phyloP scores from a whole-genome alignment of 176 grass and related monocot genomes.

The Chloris gayana region DNA sequence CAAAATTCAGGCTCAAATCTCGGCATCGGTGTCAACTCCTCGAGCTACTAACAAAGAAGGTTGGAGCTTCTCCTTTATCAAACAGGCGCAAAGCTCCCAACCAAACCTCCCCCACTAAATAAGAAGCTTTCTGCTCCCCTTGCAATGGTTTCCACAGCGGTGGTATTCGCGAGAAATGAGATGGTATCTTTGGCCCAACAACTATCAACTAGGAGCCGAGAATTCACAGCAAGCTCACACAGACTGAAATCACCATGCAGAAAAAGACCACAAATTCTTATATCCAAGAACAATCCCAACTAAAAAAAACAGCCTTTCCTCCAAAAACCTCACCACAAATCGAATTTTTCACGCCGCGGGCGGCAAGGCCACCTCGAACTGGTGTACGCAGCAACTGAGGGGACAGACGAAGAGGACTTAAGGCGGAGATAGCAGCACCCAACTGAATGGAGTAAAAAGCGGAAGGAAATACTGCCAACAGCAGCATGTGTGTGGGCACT shows the following conservation, averaged over 20 bases:
- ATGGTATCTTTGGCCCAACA: conserved; percentile 9
- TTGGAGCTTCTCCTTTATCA: background rate
- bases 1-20: conserved; percentile 22
- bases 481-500: conserved; percentile 32
- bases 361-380: conserved; percentile 3
- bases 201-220: background rate
- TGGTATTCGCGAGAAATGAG: background rate
- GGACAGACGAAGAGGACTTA: background rate
- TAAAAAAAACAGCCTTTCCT: conserved; percentile 27
- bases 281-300: conserved; percentile 13
- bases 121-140: background rate
- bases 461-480: conserved; percentile 21
- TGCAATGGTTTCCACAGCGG: conserved; percentile 14
- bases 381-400: conserved; percentile 19
- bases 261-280: background rate
- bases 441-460: conserved; percentile 22
- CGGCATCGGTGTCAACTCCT: background rate
- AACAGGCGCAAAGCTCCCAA: background rate
- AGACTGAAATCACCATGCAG: conserved; percentile 1
- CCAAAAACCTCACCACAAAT: conserved; percentile 26
- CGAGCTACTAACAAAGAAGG: background rate
- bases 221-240: conserved; percentile 4
- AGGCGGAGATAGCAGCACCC: conserved; percentile 12
- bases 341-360: conserved; percentile 27
- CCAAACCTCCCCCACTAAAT: background rate